Conservation (phyloP, 805 yeast species). For the Starmerella khaoyaiensis region DNA sequence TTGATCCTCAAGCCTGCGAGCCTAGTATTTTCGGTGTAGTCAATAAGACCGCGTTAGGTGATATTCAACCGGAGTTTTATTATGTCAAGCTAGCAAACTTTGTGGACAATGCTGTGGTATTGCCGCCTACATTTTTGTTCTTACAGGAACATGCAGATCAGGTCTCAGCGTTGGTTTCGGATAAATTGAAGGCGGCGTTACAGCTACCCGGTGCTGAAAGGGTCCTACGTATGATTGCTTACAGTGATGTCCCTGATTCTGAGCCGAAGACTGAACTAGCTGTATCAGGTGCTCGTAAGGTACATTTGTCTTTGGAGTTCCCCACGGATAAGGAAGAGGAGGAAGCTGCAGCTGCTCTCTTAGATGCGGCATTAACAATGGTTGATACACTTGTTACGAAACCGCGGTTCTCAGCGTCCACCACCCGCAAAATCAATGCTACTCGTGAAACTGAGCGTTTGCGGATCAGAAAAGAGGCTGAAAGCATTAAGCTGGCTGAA, state of each 20-base stretch:
- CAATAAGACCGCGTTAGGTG: slow-evolving; percentile 70
- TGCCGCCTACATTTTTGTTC: slow-evolving; percentile 66
- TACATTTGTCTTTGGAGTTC: slow-evolving; percentile 42
- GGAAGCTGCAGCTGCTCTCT: slow-evolving; percentile 36
- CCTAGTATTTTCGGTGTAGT: slow-evolving; percentile 75
- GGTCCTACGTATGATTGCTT: slow-evolving; percentile 52
- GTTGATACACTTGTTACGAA: slow-evolving; percentile 47
- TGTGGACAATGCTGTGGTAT: slow-evolving; percentile 47
- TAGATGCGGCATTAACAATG: slow-evolving; percentile 44
- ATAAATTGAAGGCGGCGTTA: slow-evolving; percentile 32
- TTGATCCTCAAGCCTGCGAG: slow-evolving; percentile 37
- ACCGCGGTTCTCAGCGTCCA: slow-evolving; percentile 55
- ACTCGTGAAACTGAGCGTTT: slow-evolving; percentile 62
- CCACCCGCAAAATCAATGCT: slow-evolving; percentile 53
- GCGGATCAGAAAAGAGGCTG: slow-evolving; percentile 58
- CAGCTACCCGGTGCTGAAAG: slow-evolving; percentile 35
- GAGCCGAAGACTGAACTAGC: slow-evolving; percentile 45
- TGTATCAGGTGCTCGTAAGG: slow-evolving; percentile 25
- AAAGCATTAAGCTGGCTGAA: slow-evolving; percentile 53
- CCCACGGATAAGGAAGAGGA: slow-evolving; percentile 41
- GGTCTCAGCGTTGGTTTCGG: slow-evolving; percentile 49
- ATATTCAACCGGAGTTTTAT: slow-evolving; percentile 61
- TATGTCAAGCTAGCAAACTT: slow-evolving; percentile 77
- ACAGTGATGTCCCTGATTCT: slow-evolving; percentile 72
- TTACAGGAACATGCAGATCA: slow-evolving; percentile 84